These are phyloP conservation scores for Debaryomyces maramus DNA, from an alignment of 805 yeast species.

Conservation along the genomic window DNA sequence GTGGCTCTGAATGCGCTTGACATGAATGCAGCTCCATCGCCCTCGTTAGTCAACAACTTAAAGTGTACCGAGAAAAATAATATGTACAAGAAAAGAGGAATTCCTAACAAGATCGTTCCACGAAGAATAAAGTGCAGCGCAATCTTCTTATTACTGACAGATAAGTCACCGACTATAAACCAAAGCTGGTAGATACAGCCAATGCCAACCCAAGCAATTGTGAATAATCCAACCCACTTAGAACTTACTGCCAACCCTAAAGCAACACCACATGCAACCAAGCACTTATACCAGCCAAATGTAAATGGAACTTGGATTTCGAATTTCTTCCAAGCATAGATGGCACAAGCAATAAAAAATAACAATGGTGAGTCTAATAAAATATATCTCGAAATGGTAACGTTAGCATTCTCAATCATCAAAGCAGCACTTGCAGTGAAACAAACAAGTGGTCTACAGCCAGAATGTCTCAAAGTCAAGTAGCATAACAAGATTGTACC, in stretches of 20 bases:
- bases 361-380: slow-evolving; percentile 74
- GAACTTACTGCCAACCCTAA: slow-evolving; percentile 72
- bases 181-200: slow-evolving; percentile 63
- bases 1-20: slow-evolving; percentile 70
- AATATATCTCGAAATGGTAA: slow-evolving; percentile 73
- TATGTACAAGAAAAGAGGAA: slow-evolving; percentile 59
- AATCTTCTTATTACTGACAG: slow-evolving; percentile 45
- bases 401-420: slow-evolving; percentile 64
- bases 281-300: slow-evolving; percentile 55
- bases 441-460: slow-evolving; percentile 65
- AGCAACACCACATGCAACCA: slow-evolving; percentile 65
- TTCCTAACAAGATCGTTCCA: slow-evolving; percentile 52
- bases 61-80: slow-evolving; percentile 66
- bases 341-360: slow-evolving; percentile 73
- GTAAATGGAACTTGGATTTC: slow-evolving; percentile 66
- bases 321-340: slow-evolving; percentile 63
- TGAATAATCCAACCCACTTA: slow-evolving; percentile 85
- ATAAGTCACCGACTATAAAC: slow-evolving; percentile 72
- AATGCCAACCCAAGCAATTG: slow-evolving; percentile 74
- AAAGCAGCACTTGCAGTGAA: slow-evolving; percentile 56
- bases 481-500: slow-evolving; percentile 65
- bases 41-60: slow-evolving; percentile 54
- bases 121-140: slow-evolving; percentile 51
- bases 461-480: slow-evolving; percentile 68
- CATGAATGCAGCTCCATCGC: slow-evolving; percentile 73